phyloP scores from a whole-genome alignment of 129 eudicot species.

The Smallanthus sonchifolius region DNA sequence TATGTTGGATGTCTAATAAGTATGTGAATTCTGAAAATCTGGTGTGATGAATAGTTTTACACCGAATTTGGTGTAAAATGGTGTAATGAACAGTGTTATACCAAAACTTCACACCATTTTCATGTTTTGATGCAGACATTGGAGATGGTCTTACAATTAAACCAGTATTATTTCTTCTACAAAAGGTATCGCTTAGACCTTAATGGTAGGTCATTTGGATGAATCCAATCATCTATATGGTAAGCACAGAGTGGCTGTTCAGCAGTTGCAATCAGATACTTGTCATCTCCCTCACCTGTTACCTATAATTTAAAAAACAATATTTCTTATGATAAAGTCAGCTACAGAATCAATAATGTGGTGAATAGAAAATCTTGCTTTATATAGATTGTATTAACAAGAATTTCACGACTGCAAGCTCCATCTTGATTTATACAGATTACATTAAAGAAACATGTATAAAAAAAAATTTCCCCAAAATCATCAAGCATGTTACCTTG shows the following conservation, averaged over 20 bases:
- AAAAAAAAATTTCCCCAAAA: neutral
- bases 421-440: neutral
- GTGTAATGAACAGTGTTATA: neutral
- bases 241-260: conserved; percentile 98
- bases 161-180: neutral
- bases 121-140: neutral
- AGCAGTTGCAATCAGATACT: conserved; percentile 94
- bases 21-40: too few species aligned
- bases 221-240: conserved; percentile 89
- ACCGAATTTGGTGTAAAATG: neutral
- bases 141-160: neutral
- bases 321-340: neutral
- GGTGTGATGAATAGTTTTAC: neutral
- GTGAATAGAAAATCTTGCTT: neutral
- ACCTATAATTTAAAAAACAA: conserved; percentile 41
- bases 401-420: neutral
- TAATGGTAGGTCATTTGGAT: conserved; percentile 69
- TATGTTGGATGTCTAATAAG: neutral
- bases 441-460: neutral
- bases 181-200: conserved; percentile 39
- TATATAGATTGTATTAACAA: neutral
- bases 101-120: neutral
- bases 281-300: conserved; percentile 93
- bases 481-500: conserved; percentile 50
- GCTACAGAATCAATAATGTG: neutral